These are phyloP conservation scores for Glebionis coronaria DNA, from an alignment of 129 eudicot genomes.

Conservation along the genomic window DNA sequence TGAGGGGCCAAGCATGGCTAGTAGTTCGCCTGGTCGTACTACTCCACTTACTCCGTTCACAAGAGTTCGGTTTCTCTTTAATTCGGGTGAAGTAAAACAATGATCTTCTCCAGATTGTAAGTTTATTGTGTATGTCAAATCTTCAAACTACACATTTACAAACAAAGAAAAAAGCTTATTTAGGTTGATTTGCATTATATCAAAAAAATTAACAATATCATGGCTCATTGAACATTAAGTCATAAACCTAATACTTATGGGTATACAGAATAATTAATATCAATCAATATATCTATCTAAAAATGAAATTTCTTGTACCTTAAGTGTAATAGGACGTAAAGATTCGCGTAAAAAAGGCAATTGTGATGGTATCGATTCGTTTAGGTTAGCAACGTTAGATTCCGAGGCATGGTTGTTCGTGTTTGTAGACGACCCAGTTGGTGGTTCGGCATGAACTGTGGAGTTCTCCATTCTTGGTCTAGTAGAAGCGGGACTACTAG, in stretches of 20 bases:
- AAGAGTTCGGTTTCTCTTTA: slow-evolving; percentile 42
- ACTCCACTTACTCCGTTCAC: slow-evolving; percentile 68
- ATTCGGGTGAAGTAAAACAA: slow-evolving; percentile 40
- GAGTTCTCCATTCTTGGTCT: slow-evolving; percentile 35
- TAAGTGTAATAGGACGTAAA: slow-evolving; percentile 56
- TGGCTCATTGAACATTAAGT: background rate
- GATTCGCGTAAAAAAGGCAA: slow-evolving; percentile 48
- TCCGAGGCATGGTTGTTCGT: slow-evolving; percentile 8
- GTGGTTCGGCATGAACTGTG: slow-evolving; percentile 34
- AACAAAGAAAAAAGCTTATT: slow-evolving; percentile 8
- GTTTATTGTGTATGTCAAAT: slow-evolving; percentile 51
- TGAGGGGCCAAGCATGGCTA: slow-evolving; percentile 90
- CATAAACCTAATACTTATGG: background rate
- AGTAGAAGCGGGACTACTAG: slow-evolving; percentile 13
- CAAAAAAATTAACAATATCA: too few relatives aligned
- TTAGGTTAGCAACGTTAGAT: slow-evolving; percentile 22
- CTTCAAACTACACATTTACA: slow-evolving; percentile 59
- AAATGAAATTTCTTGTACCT: slow-evolving; percentile 37
- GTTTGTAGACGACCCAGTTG: slow-evolving; percentile 9
- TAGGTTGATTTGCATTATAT: too few relatives aligned
- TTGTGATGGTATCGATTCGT: slow-evolving; percentile 21
- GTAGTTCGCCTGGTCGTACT: slow-evolving; percentile 70
- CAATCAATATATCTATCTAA: background rate
- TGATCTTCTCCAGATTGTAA: slow-evolving; percentile 24
- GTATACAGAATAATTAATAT: background rate